These are phyloP conservation scores for Cercospora citrullina DNA, from an alignment of 2,329 filamentous ascomycete species.

Conservation along the genomic window DNA sequence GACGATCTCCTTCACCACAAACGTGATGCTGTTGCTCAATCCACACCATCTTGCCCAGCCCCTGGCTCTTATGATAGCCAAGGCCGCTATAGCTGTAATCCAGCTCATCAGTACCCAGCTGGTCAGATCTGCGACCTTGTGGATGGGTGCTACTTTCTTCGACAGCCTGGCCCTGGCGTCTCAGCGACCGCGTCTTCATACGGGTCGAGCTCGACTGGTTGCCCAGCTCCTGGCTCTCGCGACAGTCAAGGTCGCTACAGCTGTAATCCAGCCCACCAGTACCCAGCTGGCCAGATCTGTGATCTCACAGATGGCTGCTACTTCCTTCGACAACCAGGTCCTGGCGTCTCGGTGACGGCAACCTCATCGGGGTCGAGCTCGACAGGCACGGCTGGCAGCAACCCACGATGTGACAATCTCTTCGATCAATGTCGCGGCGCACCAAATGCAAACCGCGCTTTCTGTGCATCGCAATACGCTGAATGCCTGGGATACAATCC, in stretches of 20 bases:
- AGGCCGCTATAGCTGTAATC: conserved; percentile 27
- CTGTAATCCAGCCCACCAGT: conserved; percentile 31
- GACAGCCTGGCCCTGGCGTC: neutral
- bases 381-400: neutral
- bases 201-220: neutral
- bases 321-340: neutral
- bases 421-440: conserved; percentile 10
- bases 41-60: conserved; percentile 9
- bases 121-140: conserved; percentile 24
- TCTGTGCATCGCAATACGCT: conserved; percentile 20
- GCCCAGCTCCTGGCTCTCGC: conserved; percentile 11
- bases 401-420: neutral
- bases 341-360: neutral
- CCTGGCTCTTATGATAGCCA: conserved; percentile 6
- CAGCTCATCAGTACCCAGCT: conserved; percentile 28
- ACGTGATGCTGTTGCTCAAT: neutral
- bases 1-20: neutral
- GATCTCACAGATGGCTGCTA: conserved; percentile 8
- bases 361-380: neutral
- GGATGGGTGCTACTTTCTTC: conserved; percentile 10
- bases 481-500: conserved; percentile 23
- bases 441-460: conserved; percentile 17
- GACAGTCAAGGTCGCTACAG: conserved; percentile 15
- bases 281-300: conserved; percentile 28
- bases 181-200: neutral